Conservation (phyloP, 208 protist genomes). For the Crithidia acanthocephali region DNA sequence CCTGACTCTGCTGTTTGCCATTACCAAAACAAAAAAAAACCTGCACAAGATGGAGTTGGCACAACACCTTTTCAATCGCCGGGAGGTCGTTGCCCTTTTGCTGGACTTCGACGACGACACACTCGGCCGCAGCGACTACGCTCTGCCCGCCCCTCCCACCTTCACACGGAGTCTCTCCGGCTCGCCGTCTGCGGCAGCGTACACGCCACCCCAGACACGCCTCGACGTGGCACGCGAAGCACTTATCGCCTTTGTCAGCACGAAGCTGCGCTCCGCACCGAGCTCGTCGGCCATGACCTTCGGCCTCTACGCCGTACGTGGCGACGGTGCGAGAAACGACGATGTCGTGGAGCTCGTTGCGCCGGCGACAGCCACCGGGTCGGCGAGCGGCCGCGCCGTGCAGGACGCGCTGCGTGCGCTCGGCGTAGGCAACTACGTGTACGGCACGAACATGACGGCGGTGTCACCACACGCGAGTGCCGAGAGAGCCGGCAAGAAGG, state of each 20-base stretch:
- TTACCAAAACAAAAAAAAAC: too few species aligned
- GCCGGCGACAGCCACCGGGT: conserved; percentile 11
- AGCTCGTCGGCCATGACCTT: conserved; percentile 32
- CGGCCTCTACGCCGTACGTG: conserved; percentile 44
- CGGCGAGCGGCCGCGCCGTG: conserved; percentile 11
- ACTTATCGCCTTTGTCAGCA: conserved; percentile 43
- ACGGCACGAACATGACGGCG: not conserved
- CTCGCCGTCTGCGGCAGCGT: not conserved
- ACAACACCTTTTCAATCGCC: conserved; percentile 36
- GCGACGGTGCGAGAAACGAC: conserved; percentile 11
- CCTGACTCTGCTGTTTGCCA: too few species aligned
- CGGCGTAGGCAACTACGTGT: not conserved
- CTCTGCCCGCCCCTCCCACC: conserved; percentile 27
- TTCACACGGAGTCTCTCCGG: not conserved
- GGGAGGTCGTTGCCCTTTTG: conserved; percentile 56
- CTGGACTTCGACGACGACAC: conserved; percentile 50
- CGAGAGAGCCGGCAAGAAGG: not conserved
- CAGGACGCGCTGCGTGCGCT: conserved; percentile 6
- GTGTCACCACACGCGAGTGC: not conserved
- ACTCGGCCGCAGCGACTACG: conserved; percentile 34
- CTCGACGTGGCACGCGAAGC: conserved; percentile 42
- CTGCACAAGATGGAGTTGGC: conserved; percentile 9
- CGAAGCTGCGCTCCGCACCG: conserved; percentile 41
- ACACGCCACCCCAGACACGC: conserved; percentile 33
- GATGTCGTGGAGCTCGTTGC: conserved; percentile 33